Evolutionary conservation across 139 green algal genomes (phyloP).

Genomic region (Monoraphidium neglectum): DNA sequence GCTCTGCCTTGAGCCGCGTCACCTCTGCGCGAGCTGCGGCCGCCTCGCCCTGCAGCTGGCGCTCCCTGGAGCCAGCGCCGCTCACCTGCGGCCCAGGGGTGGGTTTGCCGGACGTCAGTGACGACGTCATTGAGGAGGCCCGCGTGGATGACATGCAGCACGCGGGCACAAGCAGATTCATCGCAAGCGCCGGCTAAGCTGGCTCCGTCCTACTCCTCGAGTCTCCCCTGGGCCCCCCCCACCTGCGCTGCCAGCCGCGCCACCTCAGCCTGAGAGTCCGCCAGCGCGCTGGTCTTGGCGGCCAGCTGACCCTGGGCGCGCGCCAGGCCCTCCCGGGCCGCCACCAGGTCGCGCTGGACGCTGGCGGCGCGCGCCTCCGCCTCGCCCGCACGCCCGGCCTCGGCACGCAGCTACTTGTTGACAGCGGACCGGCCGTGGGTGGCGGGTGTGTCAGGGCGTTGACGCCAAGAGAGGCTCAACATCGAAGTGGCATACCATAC

Average conservation of each 20-base stretch:
- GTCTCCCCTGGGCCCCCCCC: background rate
- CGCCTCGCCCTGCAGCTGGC: background rate
- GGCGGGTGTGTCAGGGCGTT: too few species aligned
- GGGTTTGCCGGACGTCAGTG: too few species aligned
- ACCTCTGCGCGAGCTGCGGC: slow-evolving; percentile 13
- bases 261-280: slow-evolving; percentile 13
- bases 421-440: too few species aligned
- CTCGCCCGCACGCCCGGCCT: slow-evolving; percentile 1
- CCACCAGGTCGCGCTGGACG: background rate
- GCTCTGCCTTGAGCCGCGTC: background rate
- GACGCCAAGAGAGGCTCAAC: too few species aligned
- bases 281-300: background rate
- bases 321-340: background rate
- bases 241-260: background rate
- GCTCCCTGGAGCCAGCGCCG: background rate
- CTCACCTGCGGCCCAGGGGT: too few species aligned
- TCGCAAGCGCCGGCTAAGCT: too few species aligned
- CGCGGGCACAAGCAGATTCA: too few species aligned
- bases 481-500: too few species aligned
- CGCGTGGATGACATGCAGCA: too few species aligned
- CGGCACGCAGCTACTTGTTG: slow-evolving; percentile 7
- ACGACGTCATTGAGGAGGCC: too few species aligned
- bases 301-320: slow-evolving; percentile 11
- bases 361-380: background rate
- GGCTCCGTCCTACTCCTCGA: too few species aligned